Base-by-base conservation (phyloP, 2,329 filamentous ascomycete species). In the Fonsecaea pugnacius region DNA sequence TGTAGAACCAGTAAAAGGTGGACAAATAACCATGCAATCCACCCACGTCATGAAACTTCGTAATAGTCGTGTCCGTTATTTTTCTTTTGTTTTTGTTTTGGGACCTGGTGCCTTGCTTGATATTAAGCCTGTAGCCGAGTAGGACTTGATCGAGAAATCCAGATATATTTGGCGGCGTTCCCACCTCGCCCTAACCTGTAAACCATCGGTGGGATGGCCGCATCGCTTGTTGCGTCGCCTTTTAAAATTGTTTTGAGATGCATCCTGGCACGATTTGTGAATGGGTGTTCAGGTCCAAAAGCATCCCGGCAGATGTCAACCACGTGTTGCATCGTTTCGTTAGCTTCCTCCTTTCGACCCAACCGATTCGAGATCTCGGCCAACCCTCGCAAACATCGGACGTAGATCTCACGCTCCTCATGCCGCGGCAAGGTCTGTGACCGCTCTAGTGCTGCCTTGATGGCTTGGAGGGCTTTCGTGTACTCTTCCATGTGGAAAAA, bases 391-490 rank as follows among this genome's bases (percentile, higher is more conserved):
- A 70, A 50, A 61, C 70, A 71, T 43, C 70, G 69, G 3, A 71
- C 70, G 38, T 71, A 70, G 32, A 71, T 71, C 57, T 71, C 70
- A 21, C 70, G 65, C 57, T 71, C 70, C 60, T 71, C 65, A 38
- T 51, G 30, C 33, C 67, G 57, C 3, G 69, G 59, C 14, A 71
- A 59, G 1, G 62, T 60, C 58, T 65, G 58, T 24, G 67, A 64
- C 32, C 70, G 60, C 36, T 70, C 67, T 6, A 71, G 61, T 4
- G 70, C 66, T 21, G 60, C 63, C 48, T 71, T 67, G 30, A 71
- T 51, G 2, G 69, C 67, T 58, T 70, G 69, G 4, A 70, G 64
- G 9, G 70, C 51, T 55, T 66, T 61, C 24, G 55, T 55, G 51
- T 70, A 70, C 21, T 69, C 60, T 8, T 59, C 67, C 54, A 63